Percentiles rank a stretch among this genome's conserved stretches.
Conservation (phyloP, 2,329 filamentous ascomycete species). For the Epicoccum sorghinum region DNA sequence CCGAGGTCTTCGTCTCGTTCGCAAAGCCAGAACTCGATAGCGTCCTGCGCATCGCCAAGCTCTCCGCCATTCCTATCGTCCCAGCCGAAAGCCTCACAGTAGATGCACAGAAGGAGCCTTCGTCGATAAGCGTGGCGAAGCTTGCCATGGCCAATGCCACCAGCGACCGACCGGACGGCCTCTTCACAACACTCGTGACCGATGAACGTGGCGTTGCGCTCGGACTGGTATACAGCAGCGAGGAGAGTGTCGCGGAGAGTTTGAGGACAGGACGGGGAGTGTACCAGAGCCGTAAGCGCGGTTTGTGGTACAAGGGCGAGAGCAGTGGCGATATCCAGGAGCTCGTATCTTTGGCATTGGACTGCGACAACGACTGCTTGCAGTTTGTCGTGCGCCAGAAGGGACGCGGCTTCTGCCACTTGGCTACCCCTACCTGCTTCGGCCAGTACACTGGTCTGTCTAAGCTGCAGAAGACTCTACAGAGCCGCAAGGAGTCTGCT, state of each 20-base stretch:
- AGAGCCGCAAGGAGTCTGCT: slow-evolving; percentile 79
- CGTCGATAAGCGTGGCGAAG: slow-evolving; percentile 69
- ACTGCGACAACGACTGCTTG: slow-evolving; percentile 93
- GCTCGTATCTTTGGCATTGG: slow-evolving; percentile 79
- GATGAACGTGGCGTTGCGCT: slow-evolving; percentile 85
- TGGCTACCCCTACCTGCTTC: slow-evolving; percentile 91
- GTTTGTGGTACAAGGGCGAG: slow-evolving; percentile 95
- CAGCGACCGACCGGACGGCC: slow-evolving; percentile 80
- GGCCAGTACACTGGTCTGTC: slow-evolving; percentile 82
- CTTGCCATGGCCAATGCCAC: slow-evolving; percentile 77
- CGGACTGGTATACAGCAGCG: slow-evolving; percentile 92
- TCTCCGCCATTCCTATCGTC: slow-evolving; percentile 71
- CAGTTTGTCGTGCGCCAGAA: slow-evolving; percentile 89
- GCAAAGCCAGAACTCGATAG: slow-evolving; percentile 48
- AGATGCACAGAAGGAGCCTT: slow-evolving; percentile 63
- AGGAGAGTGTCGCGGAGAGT: slow-evolving; percentile 87
- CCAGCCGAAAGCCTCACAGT: slow-evolving; percentile 73
- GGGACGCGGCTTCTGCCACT: slow-evolving; percentile 89
- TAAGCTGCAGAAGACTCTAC: slow-evolving; percentile 84
- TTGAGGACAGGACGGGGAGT: slow-evolving; percentile 81
- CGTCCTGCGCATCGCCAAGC: slow-evolving; percentile 50
- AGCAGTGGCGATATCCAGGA: slow-evolving; percentile 94
- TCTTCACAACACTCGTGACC: slow-evolving; percentile 88
- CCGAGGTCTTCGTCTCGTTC: slow-evolving; percentile 59
- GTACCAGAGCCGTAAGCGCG: slow-evolving; percentile 94